These are phyloP conservation scores for Parietaria judaica DNA, from an alignment of 306 rosid species.

Conservation along the genomic window DNA sequence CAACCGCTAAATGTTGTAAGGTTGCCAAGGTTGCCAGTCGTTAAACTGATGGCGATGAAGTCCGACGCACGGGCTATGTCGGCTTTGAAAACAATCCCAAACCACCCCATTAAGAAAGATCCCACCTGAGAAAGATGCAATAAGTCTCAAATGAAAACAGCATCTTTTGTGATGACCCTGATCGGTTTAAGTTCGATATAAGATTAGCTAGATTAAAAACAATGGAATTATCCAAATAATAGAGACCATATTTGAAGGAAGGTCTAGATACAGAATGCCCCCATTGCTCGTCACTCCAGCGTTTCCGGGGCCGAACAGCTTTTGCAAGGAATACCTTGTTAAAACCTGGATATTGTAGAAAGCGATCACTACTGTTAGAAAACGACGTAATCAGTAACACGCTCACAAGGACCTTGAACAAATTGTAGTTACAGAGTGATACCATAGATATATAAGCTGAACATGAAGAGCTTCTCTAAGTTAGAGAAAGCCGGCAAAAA, in stretches of 20 bases:
- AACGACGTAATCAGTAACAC: not conserved
- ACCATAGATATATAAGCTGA: no score
- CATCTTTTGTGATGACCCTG: no score
- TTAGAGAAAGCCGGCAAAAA: no score
- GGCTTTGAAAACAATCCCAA: constrained; percentile 71
- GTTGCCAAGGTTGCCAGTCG: constrained; percentile 89
- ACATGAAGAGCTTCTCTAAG: no score
- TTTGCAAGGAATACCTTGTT: constrained; percentile 68
- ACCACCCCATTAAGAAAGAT: constrained; percentile 95
- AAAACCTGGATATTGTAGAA: constrained; percentile 40
- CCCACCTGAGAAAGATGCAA: constrained; percentile 47
- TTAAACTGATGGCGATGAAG: constrained; percentile 57
- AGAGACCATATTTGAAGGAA: constrained; percentile 85
- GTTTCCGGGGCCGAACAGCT: constrained; percentile 61
- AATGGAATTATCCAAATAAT: constrained; percentile 13
- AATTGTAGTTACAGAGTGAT: no score
- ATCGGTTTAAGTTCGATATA: no score
- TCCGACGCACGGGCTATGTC: constrained; percentile 57
- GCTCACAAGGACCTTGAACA: no score
- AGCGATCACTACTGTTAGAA: constrained; percentile 5
- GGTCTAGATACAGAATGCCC: constrained; percentile 61
- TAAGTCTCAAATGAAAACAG: not conserved
- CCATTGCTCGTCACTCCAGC: constrained; percentile 47
- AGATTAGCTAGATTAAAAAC: not conserved
- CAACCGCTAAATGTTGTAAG: constrained; percentile 92